Conservation (phyloP, 306 rosid species). For the Carpinus viminea region DNA sequence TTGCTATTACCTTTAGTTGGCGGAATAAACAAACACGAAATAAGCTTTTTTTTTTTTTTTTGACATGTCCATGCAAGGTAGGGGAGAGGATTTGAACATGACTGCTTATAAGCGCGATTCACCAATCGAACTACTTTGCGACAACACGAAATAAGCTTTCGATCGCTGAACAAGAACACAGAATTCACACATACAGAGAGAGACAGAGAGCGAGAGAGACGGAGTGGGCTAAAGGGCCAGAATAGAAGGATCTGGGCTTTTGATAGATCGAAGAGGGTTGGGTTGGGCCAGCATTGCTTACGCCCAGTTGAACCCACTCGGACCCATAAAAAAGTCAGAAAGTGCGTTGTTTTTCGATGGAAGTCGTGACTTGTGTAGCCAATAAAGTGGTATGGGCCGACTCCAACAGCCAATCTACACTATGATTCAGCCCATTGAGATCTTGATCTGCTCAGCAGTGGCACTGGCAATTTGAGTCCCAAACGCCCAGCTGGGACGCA, state of each 20-base stretch:
- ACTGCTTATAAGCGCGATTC: no score
- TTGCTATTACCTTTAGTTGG: background rate
- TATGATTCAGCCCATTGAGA: background rate
- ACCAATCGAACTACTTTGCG: no score
- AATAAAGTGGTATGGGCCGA: background rate
- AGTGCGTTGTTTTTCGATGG: background rate
- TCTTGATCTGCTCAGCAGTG: background rate
- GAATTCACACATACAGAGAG: background rate
- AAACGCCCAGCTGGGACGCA: conserved; percentile 6
- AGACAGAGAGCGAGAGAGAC: no score
- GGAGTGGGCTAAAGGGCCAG: background rate
- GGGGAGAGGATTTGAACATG: no score
- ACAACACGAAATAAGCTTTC: no score
- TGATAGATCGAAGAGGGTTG: no score
- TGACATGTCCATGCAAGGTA: no score
- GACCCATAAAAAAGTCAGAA: background rate
- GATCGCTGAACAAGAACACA: background rate
- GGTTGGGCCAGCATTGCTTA: no score
- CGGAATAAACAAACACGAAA: background rate
- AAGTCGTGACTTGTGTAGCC: background rate
- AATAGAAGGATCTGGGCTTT: no score
- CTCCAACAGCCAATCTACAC: background rate
- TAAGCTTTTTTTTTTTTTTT: no score
- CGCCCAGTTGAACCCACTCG: no score
- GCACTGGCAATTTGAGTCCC: conserved; percentile 9